These are phyloP conservation scores for Candida insectorum DNA, from an alignment of 805 yeast genomes.

Conservation along the genomic window DNA sequence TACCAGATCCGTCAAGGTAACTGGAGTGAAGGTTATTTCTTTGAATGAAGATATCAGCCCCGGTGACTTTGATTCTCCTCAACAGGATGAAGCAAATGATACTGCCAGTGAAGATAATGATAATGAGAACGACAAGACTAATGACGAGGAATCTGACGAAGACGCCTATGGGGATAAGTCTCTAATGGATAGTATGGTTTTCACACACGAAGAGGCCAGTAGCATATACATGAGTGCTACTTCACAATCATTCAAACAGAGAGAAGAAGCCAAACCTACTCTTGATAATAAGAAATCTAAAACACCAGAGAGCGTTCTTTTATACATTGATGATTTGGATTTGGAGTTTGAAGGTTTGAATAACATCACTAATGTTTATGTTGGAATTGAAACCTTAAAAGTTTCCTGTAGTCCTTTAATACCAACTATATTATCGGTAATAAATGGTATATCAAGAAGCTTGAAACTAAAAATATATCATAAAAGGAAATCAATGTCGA, in stretches of 20 bases:
- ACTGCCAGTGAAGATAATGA: slow-evolving; percentile 20
- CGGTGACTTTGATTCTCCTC: slow-evolving; percentile 19
- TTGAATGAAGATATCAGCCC: slow-evolving; percentile 38
- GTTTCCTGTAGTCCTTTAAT: slow-evolving; percentile 44
- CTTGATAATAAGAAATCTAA: slow-evolving; percentile 8
- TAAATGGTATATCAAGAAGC: slow-evolving; percentile 36
- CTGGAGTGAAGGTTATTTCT: slow-evolving; percentile 38
- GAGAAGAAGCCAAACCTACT: slow-evolving; percentile 1
- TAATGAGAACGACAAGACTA: not conserved
- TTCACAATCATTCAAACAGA: slow-evolving; percentile 40
- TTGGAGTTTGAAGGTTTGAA: slow-evolving; percentile 49
- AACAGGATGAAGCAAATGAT: slow-evolving; percentile 31
- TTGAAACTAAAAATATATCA: slow-evolving; percentile 31
- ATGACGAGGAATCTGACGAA: slow-evolving; percentile 14
- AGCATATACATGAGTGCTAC: slow-evolving; percentile 83
- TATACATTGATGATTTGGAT: slow-evolving; percentile 34
- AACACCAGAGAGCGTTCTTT: slow-evolving; percentile 8
- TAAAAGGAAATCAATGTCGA: slow-evolving; percentile 15
- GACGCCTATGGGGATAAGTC: slow-evolving; percentile 21
- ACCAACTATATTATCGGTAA: slow-evolving; percentile 31
- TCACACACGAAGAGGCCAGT: slow-evolving; percentile 65
- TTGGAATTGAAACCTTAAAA: slow-evolving; percentile 39
- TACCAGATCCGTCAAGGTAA: slow-evolving; percentile 35
- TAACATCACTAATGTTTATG: slow-evolving; percentile 28
- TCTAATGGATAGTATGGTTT: slow-evolving; percentile 56